Conservation (phyloP, 2,329 filamentous ascomycete species). For the Epichloe sylvatica region DNA sequence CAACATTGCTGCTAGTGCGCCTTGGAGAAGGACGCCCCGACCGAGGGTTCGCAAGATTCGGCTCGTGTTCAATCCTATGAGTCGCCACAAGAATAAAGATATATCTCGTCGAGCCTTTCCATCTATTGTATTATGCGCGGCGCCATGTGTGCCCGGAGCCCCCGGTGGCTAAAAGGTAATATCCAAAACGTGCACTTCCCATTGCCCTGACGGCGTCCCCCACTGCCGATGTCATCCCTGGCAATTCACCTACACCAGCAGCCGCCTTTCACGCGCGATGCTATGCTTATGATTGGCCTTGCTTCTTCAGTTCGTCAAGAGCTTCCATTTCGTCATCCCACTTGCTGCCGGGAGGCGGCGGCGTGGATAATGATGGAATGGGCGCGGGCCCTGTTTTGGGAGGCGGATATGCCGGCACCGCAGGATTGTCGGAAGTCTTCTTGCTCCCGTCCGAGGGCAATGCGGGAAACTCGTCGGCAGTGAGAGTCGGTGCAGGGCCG, state of each 20-base stretch:
- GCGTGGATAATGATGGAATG: conserved; percentile 13
- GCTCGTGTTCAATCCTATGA: no score
- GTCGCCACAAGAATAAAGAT: no score
- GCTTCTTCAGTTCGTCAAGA: conserved; percentile 25
- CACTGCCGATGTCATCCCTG: neutral
- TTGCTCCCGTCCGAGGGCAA: conserved; percentile 16
- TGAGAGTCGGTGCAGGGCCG: conserved; percentile 12
- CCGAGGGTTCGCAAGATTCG: no score
- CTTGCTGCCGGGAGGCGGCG: conserved; percentile 23
- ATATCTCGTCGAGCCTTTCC: no score
- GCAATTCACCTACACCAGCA: neutral
- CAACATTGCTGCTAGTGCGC: no score
- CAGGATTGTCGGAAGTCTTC: conserved; percentile 10
- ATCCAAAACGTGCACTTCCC: neutral
- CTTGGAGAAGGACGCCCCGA: no score
- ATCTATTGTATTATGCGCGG: no score
- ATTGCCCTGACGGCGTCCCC: neutral
- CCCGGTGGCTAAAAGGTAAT: no score
- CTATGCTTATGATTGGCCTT: neutral
- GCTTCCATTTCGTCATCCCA: conserved; percentile 48
- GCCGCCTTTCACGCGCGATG: neutral
- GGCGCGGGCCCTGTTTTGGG: neutral
- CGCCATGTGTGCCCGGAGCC: no score
- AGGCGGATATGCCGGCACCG: conserved; percentile 2
- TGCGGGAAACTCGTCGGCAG: conserved; percentile 23